Conservation (phyloP, 176 grass and related monocot genomes). For the Leersia perrieri region DNA sequence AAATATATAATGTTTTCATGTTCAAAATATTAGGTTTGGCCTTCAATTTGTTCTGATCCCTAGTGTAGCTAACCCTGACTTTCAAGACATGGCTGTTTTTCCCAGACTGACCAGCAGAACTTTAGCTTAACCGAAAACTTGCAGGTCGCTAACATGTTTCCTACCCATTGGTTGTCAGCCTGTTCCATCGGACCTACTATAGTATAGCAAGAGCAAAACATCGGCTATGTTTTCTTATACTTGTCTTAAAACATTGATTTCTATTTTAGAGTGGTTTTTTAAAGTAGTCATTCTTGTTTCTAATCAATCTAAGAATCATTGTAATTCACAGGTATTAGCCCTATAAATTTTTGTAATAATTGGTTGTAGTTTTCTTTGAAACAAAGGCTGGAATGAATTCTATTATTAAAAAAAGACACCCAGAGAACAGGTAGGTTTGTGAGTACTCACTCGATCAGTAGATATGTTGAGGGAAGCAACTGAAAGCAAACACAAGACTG, state of each 20-base stretch:
- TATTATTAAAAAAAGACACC: too few species aligned
- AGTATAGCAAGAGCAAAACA: too few species aligned
- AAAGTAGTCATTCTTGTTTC: too few species aligned
- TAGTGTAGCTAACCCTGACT: constrained; percentile 9
- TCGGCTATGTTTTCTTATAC: too few species aligned
- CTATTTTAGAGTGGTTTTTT: too few species aligned
- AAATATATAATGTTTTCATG: neutral
- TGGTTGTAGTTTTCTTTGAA: neutral
- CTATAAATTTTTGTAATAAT: too few species aligned
- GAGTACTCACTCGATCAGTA: neutral
- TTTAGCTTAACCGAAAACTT: constrained; percentile 22
- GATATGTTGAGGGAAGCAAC: neutral
- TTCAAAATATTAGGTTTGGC: neutral
- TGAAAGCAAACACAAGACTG: neutral
- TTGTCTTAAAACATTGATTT: too few species aligned
- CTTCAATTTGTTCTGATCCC: constrained; percentile 9
- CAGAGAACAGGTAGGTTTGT: neutral
- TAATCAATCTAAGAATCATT: too few species aligned
- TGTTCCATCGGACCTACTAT: too few species aligned
- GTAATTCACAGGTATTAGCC: too few species aligned
- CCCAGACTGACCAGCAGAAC: neutral
- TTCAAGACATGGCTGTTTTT: neutral
- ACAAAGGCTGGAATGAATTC: too few species aligned
- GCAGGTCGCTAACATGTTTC: constrained; percentile 17
- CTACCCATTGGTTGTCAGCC: neutral